Evolutionary conservation across 2,329 filamentous ascomycete genomes (phyloP).

Genomic region (Colletotrichum euphorbiae): DNA sequence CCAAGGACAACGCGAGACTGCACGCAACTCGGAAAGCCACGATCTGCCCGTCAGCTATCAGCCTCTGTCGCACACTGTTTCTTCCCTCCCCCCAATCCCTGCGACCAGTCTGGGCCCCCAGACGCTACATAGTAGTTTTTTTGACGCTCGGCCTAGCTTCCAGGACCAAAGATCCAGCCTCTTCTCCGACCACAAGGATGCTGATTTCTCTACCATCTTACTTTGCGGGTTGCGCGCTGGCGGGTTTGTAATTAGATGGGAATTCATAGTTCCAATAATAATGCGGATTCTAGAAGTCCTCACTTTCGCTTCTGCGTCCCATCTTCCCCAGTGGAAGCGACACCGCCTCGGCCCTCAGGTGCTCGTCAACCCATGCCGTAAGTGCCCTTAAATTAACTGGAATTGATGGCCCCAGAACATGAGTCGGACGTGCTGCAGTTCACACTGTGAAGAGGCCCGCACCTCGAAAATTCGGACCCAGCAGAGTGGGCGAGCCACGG

Average conservation of each 20-base stretch:
- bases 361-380: conserved; percentile 11
- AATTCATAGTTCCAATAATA: conserved; percentile 22
- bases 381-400: conserved; percentile 19
- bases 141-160: no score
- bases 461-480: conserved; percentile 25
- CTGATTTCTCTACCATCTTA: conserved; percentile 8
- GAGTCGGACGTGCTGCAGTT: neutral
- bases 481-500: neutral
- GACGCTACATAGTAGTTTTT: no score
- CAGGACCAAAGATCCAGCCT: conserved; percentile 23
- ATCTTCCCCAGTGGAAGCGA: conserved; percentile 11
- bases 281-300: conserved; percentile 27
- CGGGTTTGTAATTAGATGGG: conserved; percentile 28
- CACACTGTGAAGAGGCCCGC: conserved; percentile 27
- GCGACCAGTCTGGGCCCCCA: neutral
- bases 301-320: conserved; percentile 33
- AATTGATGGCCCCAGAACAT: conserved; percentile 22
- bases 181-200: conserved; percentile 32
- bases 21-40: conserved; percentile 15
- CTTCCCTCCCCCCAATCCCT: neutral
- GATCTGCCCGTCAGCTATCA: conserved; percentile 13
- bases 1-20: conserved; percentile 3
- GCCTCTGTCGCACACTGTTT: neutral
- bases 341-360: conserved; percentile 37
- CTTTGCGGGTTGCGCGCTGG: conserved; percentile 10